These are phyloP conservation scores for Vickermania spadyakhi DNA, from an alignment of 208 protist genomes.

Conservation along the genomic window DNA sequence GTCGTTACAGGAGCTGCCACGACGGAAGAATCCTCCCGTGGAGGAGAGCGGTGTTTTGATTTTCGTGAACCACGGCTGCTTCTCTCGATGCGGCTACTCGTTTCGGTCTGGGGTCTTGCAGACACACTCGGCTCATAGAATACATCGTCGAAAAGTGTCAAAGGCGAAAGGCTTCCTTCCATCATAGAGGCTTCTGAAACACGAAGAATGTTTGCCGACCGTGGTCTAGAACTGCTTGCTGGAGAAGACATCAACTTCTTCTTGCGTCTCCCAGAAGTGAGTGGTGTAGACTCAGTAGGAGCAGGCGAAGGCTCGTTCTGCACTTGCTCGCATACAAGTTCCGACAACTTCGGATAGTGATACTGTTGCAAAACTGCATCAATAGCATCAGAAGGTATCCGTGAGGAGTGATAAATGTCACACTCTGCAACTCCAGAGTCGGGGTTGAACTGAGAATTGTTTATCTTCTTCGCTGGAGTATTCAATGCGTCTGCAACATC, in stretches of 20 bases:
- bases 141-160: background rate
- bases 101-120: background rate
- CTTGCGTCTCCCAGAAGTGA: background rate
- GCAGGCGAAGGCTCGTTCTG: too few species aligned
- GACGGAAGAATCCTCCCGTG: background rate
- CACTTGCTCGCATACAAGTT: background rate
- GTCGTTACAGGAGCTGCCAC: background rate
- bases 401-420: background rate
- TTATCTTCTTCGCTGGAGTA: background rate
- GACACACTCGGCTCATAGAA: background rate
- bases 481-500: background rate
- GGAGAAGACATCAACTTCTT: background rate
- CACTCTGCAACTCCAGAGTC: background rate
- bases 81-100: background rate
- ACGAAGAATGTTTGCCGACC: background rate
- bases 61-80: too few species aligned
- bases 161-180: background rate
- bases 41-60: background rate
- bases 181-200: background rate
- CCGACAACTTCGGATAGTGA: background rate
- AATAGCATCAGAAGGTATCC: background rate
- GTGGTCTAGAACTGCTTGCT: too few species aligned
- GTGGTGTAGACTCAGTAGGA: too few species aligned
- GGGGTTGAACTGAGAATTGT: background rate
- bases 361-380: background rate